Evolutionary conservation across 495 filamentous ascomycete species (phyloP).

Genomic region (Aspergillus leporis): DNA sequence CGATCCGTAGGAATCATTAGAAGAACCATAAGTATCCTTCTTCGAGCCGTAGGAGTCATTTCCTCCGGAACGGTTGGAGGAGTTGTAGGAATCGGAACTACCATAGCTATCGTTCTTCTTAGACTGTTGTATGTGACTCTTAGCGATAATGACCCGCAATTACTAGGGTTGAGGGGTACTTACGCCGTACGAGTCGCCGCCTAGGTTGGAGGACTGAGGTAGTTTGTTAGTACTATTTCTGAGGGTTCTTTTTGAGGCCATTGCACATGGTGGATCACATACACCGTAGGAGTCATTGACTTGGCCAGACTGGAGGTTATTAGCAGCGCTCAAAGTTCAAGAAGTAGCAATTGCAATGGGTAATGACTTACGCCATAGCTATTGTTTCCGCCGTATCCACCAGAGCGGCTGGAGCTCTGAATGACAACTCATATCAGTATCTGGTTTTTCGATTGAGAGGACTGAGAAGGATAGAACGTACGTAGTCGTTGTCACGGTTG

Average conservation of each 20-base stretch:
- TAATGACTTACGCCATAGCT: constrained; percentile 1
- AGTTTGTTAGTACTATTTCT: background rate
- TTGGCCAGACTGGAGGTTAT: background rate
- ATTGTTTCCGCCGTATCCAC: background rate
- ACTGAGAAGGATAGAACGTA: background rate
- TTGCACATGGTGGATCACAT: background rate
- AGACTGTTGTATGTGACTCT: background rate
- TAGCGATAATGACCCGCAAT: background rate
- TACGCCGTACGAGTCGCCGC: background rate
- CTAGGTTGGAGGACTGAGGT: background rate
- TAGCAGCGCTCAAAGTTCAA: background rate
- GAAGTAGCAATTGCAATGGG: background rate
- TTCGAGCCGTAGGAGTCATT: background rate
- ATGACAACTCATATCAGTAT: background rate
- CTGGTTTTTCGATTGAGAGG: background rate
- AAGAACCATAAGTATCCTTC: background rate
- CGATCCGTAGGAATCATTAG: background rate
- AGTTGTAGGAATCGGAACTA: background rate
- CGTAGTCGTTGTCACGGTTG: background rate
- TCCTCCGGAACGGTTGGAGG: background rate
- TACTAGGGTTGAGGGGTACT: background rate
- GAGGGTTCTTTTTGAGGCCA: background rate
- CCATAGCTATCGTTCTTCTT: background rate
- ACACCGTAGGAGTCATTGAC: background rate
- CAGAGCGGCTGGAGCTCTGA: background rate